These are phyloP conservation scores for Globisporangium mamillatum DNA, from an alignment of 352 stramenopile genomes.

Conservation along the genomic window DNA sequence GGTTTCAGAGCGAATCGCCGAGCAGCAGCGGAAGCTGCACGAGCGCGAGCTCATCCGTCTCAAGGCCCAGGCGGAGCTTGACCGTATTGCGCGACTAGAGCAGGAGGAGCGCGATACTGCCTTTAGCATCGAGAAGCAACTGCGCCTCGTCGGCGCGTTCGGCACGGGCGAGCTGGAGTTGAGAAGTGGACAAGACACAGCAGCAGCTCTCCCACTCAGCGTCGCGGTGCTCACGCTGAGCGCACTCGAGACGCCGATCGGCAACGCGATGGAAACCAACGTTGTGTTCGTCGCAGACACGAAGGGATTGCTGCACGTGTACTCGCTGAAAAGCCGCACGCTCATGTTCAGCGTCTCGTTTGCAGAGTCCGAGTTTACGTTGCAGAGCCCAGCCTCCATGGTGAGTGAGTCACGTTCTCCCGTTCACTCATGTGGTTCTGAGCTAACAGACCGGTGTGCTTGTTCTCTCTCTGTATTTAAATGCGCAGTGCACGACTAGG, in stretches of 20 bases:
- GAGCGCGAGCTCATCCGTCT: constrained; percentile 28
- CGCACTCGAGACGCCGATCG: constrained; percentile 28
- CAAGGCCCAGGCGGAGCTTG: constrained; percentile 28
- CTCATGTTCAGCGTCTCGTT: constrained; percentile 26
- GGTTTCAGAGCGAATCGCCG: constrained; percentile 34
- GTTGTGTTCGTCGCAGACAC: constrained; percentile 42
- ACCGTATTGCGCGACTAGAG: constrained; percentile 45
- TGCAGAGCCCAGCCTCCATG: constrained; percentile 23
- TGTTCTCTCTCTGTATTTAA: neutral
- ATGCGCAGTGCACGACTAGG: constrained; percentile 10
- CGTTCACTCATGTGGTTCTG: neutral
- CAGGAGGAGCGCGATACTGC: constrained; percentile 30
- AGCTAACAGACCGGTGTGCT: neutral
- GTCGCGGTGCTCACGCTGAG: constrained; percentile 23
- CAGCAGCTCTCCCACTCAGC: constrained; percentile 20
- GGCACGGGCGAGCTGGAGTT: constrained; percentile 38
- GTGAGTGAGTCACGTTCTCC: constrained; percentile 3
- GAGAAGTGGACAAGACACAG: neutral
- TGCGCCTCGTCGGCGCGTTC: constrained; percentile 49
- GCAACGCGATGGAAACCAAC: constrained; percentile 24
- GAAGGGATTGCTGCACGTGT: constrained; percentile 26
- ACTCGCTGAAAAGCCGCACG: constrained; percentile 23
- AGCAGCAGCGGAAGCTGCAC: constrained; percentile 30
- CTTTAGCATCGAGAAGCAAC: constrained; percentile 36
- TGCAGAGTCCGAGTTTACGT: constrained; percentile 2